Evolutionary conservation across 371 early-diverging fungal species (phyloP), one percentile per base, ranked within the genome.

Genomic region (Mortierella sp.): DNA sequence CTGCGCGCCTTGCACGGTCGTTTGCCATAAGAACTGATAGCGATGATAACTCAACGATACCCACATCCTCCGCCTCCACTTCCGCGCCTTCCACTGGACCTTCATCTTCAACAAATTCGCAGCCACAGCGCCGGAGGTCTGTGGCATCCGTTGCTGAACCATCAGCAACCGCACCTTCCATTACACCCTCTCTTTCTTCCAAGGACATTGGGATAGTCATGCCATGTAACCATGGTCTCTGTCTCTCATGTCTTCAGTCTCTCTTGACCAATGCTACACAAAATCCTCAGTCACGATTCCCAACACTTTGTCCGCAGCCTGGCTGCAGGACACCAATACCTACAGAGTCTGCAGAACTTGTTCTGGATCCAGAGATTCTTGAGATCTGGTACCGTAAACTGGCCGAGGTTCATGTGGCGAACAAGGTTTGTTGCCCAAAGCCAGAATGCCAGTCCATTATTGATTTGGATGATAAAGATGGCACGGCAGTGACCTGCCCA

Each of bases 181-280:
- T 70, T 28, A 65, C 79, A 19, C 79, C 79, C 0, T 81, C 81
- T 3, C 16, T 81, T 11, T 75, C 81, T 2, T 75, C 81, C 60
- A 58, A 69, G 15, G 81, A 81, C 13, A 68, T 81, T 63, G 81
- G 81, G 1, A 47, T 81, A 13, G 41, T 69, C 22, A 72, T 81
- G 67, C 72, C 81, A 19, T 81, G 81, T 64, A 58, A 81, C 16
- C 81, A 81, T 55, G 81, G 81, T 19, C 81, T 81, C n/a, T 81
- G 81, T 48, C 63, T 81, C 38, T 69, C 76, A 10, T 81, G 81
- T 40, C 72, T 81, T 4, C 81, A 81, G 58, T 69, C 76, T 16
- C 76, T 71, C 28, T 62, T 81, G 40, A 72, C 69, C 61, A 75
- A 81, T 43, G 66, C 69, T n/a, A 65, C 69, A 1, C 60, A 71